Base-by-base conservation (phyloP, 106 monocot species). In the Cymbidium sinense region DNA sequence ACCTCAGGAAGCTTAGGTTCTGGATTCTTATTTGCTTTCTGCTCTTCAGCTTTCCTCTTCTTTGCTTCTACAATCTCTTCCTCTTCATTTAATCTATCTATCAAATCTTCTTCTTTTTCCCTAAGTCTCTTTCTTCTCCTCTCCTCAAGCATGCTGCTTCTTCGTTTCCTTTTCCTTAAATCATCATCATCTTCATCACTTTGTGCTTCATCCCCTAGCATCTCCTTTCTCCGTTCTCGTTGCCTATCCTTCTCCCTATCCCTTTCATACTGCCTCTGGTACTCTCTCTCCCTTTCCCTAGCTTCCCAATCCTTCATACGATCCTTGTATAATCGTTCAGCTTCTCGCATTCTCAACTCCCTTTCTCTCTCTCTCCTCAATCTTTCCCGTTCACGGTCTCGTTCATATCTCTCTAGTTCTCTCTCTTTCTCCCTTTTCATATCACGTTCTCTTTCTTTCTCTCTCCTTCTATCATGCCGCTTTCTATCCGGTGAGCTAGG, bases 231-330 rank as follows among this genome's bases (percentile, higher is more conserved):
- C 11, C 90, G 89, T 78, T 99, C 88, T 70, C 85, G 81, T 58
- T 88, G 88, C 72, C 81, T 92, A 18, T 92, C 92, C 75, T 92
- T 99, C 84, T 99, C 92, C 72, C 83, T 88, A 33, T 99, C 94
- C 62, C 80, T 90, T 74, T 94, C 92, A 64, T 86, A 61, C 34
- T 84, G 82, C 34, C 87, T 67, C n/a, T 87, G 88, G 71, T 86
- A 81, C 77, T 99, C 98, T 79, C 86, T 91, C 67, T 99, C 98
- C 79, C 94, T 90, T 70, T 99, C 98, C 78, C 94, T 90, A 77
- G 76, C 85, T 84, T 94, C 98, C 98, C 94, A 94, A 7, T 94
- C 94, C 83, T 87, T 99, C 29, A 99, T n/a, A 34, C 92, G 87
- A 1, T 92, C 92, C 75, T 86, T 94, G 61, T 92, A 92, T 18